Base-by-base conservation (phyloP, 257 asterid genomes). In the Cruciata laevipes region DNA sequence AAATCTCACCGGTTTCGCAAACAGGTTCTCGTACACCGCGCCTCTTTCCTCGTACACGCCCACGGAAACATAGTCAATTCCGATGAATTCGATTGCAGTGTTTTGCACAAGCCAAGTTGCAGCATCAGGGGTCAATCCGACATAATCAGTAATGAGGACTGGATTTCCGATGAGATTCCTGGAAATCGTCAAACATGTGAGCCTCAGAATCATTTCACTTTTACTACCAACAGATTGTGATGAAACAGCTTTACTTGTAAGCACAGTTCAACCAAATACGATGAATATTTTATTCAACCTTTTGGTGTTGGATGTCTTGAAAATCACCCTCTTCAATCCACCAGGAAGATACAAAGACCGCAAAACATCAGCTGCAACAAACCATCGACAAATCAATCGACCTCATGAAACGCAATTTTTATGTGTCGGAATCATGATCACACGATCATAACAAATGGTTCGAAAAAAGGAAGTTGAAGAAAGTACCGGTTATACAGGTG, bases 1-100 rank as follows among this genome's bases (percentile, higher is more conserved):
- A 47, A 13, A 47, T 49, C 25, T 23, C 70, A 77, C 82, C 79
- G 65, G 65, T 42, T 23, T 35, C 4, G 61, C 33, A 6, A 71
- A 57, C 3, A 78, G 9, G 12, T 37, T 12, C 14, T 61, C 37
- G 30, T 81, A 79, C 71, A 75, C 85, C 9, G 52, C 6, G 12
- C 21, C 44, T 6, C 31, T 32, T 1, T 78, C 64, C 2, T 21
- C 69, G 0, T 17, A 21, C 60, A 16, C 24, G 9, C 61, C 81
- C 13, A 75, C 33, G 20, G 83, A 75, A 21, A 81, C 40, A 69
- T 73, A 81, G 72, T 78, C 81, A 7, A 66, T 23, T 60, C 83
- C 84, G 35, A 80, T 52, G 6, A 76, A 68, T 73, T 80, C 61
- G 68, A 73, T 70, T 5, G 51, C 23, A 2, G 77, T 76, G 65